A percentile compares a stretch with the other conserved stretches of the same genome.
Conservation (phyloP, 768 basidiomycete species). For the Boletus patriciae region DNA sequence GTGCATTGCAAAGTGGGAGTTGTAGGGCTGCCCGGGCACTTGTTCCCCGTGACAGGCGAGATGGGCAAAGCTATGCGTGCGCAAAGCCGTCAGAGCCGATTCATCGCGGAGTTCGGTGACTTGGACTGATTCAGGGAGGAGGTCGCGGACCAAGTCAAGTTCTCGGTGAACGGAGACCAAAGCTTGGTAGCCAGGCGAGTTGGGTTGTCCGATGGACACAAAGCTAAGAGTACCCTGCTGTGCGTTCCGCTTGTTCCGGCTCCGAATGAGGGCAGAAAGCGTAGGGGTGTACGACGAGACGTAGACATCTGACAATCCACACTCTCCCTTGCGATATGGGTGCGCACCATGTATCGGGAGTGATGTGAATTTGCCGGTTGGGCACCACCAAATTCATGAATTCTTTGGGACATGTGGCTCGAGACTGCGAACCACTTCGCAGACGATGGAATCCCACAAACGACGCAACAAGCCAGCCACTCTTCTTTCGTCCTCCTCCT, state of each 20-base stretch:
- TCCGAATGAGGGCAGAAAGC: constrained; percentile 27
- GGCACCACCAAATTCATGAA: constrained; percentile 34
- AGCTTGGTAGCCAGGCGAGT: not conserved
- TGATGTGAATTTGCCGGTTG: constrained; percentile 21
- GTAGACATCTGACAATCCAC: constrained; percentile 26
- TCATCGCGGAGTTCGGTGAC: constrained; percentile 12
- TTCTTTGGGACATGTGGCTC: constrained; percentile 4
- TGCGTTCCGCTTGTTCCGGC: constrained; percentile 2
- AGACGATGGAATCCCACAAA: constrained; percentile 26
- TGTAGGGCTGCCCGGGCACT: constrained; percentile 10
- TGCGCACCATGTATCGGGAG: constrained; percentile 34
- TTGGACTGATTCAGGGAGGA: constrained; percentile 9
- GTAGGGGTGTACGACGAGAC: constrained; percentile 35
- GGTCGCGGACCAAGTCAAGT: constrained; percentile 12
- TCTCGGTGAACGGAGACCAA: constrained; percentile 14
- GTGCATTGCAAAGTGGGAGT: constrained; percentile 21
- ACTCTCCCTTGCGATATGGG: constrained; percentile 10
- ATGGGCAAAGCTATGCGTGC: constrained; percentile 23
- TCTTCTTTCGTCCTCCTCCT: not conserved
- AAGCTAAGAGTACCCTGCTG: constrained; percentile 6
- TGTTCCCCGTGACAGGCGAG: constrained; percentile 31
- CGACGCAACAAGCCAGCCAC: constrained; percentile 12
- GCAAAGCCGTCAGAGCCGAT: constrained; percentile 9
- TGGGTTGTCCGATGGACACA: constrained; percentile 20
- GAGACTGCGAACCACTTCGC: constrained; percentile 21